Evolutionary conservation across 2,329 filamentous ascomycete species (phyloP), one percentile per base, ranked within the genome.

Genomic region (Ceratocystis smalleyi): DNA sequence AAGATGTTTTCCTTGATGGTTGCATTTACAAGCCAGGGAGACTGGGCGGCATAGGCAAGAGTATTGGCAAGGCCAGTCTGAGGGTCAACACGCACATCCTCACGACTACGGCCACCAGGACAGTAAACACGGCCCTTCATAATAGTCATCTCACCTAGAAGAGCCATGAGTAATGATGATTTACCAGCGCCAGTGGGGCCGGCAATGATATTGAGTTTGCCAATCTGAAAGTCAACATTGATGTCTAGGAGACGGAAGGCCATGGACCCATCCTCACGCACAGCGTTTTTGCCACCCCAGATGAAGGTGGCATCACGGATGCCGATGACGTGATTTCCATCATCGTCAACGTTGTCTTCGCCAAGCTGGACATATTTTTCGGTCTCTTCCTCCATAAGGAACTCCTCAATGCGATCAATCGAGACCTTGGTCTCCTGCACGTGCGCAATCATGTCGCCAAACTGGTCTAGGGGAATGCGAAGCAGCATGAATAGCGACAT

Each of bases 391-490:
- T 99, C 94, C 65, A 81, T 85, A 51, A 99, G 75, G 70, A 96
- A 99, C 70, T 95, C 88, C 71, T 99, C 92, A 6, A 99, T 89
- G 78, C 94, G 91, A 71, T 96, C 91, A 62, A 99, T 85, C 0
- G 94, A 99, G 22, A 99, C 92, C 76, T 95, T 95, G 27, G 91
- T 89, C 75, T 99, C 94, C 76, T 96, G 91, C 3, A 99, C 91
- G 75, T 97, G 94, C 10, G 94, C 94, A 71, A 97, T 87, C 94
- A 99, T 99, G 74, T 99, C 94, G 61, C 94, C 94, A 63, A 99
- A 81, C 75, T 97, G 92, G 73, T 99, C 94, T 57, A 99, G 78
- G 3, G 94, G 94, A 63, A 96, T 89, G 59, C 94, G 86, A 15
- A 99, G 84, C 49, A 99, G 84, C 72, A 91, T 91, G 74, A 99